Percentiles rank a stretch among this genome's conserved stretches.
Conservation (phyloP, 73 alveolate genomes). For the Uronychia binucleata region DNA sequence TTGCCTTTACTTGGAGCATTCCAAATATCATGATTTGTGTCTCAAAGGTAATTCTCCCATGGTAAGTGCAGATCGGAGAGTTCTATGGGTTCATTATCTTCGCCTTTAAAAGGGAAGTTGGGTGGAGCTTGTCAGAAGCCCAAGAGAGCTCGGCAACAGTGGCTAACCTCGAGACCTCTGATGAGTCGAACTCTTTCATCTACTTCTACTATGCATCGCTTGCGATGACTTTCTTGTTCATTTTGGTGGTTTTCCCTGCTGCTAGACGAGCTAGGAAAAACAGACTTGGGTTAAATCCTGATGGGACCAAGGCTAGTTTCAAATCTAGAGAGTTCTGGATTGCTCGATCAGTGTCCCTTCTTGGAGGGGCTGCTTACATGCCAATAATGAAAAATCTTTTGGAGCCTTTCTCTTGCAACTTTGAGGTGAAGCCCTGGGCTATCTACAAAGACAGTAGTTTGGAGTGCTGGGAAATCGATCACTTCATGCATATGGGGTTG, state of each 20-base stretch:
- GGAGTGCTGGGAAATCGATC: not conserved
- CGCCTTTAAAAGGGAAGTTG: conserved; percentile 16
- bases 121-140: conserved; percentile 12
- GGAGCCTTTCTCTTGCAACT: conserved; percentile 16
- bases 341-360: conserved; percentile 3
- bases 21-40: not conserved
- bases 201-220: conserved; percentile 19
- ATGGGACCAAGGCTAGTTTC: conserved; percentile 15
- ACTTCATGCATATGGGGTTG: conserved; percentile 22
- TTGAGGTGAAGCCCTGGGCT: conserved; percentile 7
- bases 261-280: conserved; percentile 36
- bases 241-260: conserved; percentile 27
- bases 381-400: conserved; percentile 5
- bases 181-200: not conserved
- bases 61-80: not conserved
- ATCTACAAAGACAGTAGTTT: not conserved
- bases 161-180: conserved; percentile 6
- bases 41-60: not conserved
- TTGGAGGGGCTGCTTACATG: conserved; percentile 19
- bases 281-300: conserved; percentile 12
- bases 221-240: conserved; percentile 1
- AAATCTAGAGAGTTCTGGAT: conserved; percentile 15
- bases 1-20: not conserved
- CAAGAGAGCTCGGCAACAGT: not conserved
- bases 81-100: conserved; percentile 12